Percentiles rank a stretch among this genome's conserved stretches.
Conservation (phyloP, 768 basidiomycete species). For the Phlebiopsis gigantea region DNA sequence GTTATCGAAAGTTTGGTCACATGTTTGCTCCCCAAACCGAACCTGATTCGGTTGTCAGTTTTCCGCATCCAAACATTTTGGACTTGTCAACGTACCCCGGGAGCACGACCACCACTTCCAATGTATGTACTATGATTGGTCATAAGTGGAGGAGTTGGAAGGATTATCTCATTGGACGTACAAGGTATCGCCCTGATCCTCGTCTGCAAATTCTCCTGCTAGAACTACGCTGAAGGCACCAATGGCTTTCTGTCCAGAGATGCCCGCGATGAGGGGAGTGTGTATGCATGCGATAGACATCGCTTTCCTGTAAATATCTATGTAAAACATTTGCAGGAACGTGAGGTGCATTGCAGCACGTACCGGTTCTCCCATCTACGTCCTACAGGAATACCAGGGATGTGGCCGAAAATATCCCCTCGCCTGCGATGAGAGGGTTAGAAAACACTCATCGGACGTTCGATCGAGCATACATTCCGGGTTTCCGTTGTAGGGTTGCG, state of each 20-base stretch:
- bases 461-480: neutral
- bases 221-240: constrained; percentile 11
- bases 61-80: neutral
- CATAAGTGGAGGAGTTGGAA: neutral
- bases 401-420: neutral
- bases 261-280: constrained; percentile 6
- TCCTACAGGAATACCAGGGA: neutral
- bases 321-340: neutral
- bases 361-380: neutral
- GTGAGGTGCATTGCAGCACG: neutral
- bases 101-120: constrained; percentile 10
- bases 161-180: neutral
- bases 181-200: constrained; percentile 12
- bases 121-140: constrained; percentile 6
- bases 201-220: neutral
- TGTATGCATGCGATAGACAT: neutral
- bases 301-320: neutral
- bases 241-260: constrained; percentile 6
- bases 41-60: neutral
- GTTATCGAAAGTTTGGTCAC: constrained; percentile 10
- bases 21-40: constrained; percentile 3
- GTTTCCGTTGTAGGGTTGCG: neutral
- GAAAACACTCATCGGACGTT: neutral
- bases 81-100: neutral
- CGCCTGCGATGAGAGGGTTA: neutral